These are phyloP conservation scores for Xylaria flabelliformis DNA, from an alignment of 495 filamentous ascomycete genomes.

Conservation along the genomic window DNA sequence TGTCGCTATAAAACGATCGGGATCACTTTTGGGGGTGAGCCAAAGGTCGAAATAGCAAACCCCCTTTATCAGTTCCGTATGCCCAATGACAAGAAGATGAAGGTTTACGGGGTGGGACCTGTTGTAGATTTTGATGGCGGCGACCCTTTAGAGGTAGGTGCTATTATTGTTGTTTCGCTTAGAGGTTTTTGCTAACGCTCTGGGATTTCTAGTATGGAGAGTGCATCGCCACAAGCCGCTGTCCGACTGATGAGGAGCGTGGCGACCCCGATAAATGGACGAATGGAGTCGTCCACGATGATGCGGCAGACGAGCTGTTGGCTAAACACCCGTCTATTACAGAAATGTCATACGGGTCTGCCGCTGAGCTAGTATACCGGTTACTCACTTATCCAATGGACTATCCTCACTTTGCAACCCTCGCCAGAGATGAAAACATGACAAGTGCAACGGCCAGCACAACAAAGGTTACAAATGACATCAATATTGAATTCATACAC, in stretches of 20 bases:
- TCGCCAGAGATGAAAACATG: constrained; percentile 16
- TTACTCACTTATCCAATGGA: constrained; percentile 17
- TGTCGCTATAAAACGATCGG: constrained; percentile 29
- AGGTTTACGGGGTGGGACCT: constrained; percentile 11
- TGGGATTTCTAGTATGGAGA: constrained; percentile 15
- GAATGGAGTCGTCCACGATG: constrained; percentile 15
- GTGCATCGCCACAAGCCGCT: constrained; percentile 17
- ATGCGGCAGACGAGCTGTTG: neutral
- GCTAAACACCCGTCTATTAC: constrained; percentile 16
- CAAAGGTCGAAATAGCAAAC: constrained; percentile 40
- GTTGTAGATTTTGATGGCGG: constrained; percentile 3
- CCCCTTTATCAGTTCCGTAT: constrained; percentile 47
- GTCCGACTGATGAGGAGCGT: constrained; percentile 15
- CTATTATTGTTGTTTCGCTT: neutral
- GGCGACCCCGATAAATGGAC: neutral
- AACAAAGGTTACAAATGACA: constrained; percentile 30
- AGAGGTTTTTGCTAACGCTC: neutral
- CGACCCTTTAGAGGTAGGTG: constrained; percentile 3
- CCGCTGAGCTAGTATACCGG: constrained; percentile 19
- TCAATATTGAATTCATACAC: constrained; percentile 51
- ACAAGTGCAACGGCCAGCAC: constrained; percentile 15
- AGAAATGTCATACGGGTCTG: neutral
- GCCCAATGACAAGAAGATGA: constrained; percentile 20
- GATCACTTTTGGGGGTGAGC: constrained; percentile 46
- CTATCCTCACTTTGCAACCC: constrained; percentile 18